A percentile compares a stretch with the other conserved stretches of the same genome.
These are phyloP conservation scores for Cymbomonas tetramitiformis DNA, from an alignment of 139 green algal genomes.

Conservation along the genomic window DNA sequence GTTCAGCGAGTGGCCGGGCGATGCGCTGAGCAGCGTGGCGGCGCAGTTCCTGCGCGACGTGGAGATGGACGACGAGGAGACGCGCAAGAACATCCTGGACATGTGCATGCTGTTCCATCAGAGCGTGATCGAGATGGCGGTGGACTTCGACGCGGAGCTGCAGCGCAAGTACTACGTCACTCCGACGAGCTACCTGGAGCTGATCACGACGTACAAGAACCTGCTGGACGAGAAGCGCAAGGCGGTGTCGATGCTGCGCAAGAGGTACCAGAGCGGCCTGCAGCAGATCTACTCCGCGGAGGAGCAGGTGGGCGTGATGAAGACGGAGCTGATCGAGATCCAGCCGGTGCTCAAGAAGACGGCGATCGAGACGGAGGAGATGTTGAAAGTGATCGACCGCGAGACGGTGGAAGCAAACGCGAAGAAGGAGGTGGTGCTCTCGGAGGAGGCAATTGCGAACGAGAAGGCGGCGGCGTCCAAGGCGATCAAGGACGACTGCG, in stretches of 20 bases:
- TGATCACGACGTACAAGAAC: constrained; percentile 67
- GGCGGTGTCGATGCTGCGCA: constrained; percentile 44
- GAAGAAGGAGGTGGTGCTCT: constrained; percentile 15
- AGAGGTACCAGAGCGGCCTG: constrained; percentile 64
- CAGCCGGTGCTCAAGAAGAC: constrained; percentile 83
- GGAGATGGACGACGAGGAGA: constrained; percentile 26
- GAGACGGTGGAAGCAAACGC: constrained; percentile 74
- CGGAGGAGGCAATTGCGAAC: constrained; percentile 45
- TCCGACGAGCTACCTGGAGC: constrained; percentile 80
- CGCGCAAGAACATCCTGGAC: constrained; percentile 25
- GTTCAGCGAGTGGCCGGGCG: constrained; percentile 30
- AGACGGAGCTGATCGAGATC: constrained; percentile 66
- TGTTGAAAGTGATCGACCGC: constrained; percentile 74
- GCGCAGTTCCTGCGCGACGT: constrained; percentile 28
- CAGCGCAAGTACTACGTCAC: constrained; percentile 76
- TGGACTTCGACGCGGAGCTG: constrained; percentile 31
- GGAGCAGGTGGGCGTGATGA: constrained; percentile 65
- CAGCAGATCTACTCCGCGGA: constrained; percentile 66
- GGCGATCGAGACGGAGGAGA: constrained; percentile 59
- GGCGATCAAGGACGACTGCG: constrained; percentile 70
- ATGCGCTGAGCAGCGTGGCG: constrained; percentile 29
- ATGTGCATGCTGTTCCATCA: constrained; percentile 51
- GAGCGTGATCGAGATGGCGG: constrained; percentile 30
- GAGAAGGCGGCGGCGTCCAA: constrained; percentile 42
- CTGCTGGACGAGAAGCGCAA: constrained; percentile 25